These are phyloP conservation scores for Backusella macrospora DNA, from an alignment of 192 early-diverging fungal species.

Conservation along the genomic window DNA sequence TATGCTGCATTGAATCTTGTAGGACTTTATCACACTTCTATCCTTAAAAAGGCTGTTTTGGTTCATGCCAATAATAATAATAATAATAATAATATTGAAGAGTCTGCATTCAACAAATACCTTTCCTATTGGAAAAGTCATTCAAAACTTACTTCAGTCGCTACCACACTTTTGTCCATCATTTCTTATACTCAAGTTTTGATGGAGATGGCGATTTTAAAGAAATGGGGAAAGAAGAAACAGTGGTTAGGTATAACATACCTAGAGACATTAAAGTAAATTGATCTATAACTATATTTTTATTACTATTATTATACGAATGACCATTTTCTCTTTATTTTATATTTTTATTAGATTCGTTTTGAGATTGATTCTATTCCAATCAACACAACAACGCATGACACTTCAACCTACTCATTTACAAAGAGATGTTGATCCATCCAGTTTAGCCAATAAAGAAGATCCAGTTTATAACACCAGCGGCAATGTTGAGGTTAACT, in stretches of 20 bases:
- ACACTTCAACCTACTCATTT: conserved; percentile 61
- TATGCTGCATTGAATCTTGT: conserved; percentile 79
- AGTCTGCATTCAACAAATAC: conserved; percentile 71
- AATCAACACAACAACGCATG: conserved; percentile 58
- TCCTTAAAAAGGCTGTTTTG: conserved; percentile 58
- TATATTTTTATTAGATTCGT: conserved; percentile 35
- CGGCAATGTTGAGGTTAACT: conserved; percentile 18
- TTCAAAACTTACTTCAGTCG: conserved; percentile 10
- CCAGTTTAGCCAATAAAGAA: conserved; percentile 33
- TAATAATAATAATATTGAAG: conserved; percentile 22
- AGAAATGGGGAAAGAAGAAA: conserved; percentile 25
- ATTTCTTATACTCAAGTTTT: conserved; percentile 48
- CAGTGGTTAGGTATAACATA: conserved; percentile 26
- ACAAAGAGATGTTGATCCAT: conserved; percentile 70
- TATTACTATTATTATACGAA: not conserved
- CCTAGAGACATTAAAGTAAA: conserved; percentile 37
- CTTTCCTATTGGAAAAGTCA: conserved; percentile 55
- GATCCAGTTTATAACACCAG: too few relatives aligned
- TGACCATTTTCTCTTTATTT: not conserved
- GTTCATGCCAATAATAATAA: conserved; percentile 30
- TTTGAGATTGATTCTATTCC: conserved; percentile 55
- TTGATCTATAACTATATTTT: not conserved
- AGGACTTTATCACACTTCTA: conserved; percentile 83
- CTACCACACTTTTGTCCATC: conserved; percentile 66
- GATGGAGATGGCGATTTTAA: conserved; percentile 36